phyloP scores from a whole-genome alignment of 345 rosid species.

The Populus euphratica region DNA sequence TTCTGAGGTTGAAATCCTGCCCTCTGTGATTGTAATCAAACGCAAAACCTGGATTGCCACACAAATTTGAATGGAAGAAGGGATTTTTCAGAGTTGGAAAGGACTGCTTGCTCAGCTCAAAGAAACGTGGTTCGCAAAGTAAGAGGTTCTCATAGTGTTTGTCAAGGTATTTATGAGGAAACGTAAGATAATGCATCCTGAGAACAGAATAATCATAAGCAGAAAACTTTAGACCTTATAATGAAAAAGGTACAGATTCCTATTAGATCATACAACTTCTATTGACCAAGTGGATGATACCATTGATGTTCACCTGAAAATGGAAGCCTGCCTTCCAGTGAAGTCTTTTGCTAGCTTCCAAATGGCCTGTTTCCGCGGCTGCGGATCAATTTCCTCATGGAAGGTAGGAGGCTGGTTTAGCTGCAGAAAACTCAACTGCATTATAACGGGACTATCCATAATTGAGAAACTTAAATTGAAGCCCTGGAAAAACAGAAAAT shows the following conservation, averaged over 20 bases:
- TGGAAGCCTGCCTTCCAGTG: constrained; percentile 41
- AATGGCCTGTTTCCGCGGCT: constrained; percentile 41
- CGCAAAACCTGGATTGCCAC: background rate
- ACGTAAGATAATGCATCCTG: constrained; percentile 54
- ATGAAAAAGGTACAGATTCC: background rate
- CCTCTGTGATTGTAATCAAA: background rate
- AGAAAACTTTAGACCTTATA: background rate
- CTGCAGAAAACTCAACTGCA: constrained; percentile 23
- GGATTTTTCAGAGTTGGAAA: constrained; percentile 32
- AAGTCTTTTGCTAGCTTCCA: constrained; percentile 44
- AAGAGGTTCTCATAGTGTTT: constrained; percentile 46
- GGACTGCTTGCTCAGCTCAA: constrained; percentile 18
- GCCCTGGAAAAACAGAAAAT: background rate
- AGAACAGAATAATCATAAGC: background rate
- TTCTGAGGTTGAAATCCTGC: background rate
- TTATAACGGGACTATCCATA: background rate
- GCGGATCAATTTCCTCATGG: constrained; percentile 35
- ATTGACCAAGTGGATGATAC: background rate
- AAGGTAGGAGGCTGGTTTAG: constrained; percentile 34
- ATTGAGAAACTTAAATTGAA: background rate
- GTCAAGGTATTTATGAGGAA: constrained; percentile 44
- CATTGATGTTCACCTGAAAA: constrained; percentile 30
- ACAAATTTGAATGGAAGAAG: constrained; percentile 13
- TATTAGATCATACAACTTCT: background rate
- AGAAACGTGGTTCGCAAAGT: constrained; percentile 30